These are phyloP conservation scores for Ceratocystis colombiana DNA, from an alignment of 2,329 filamentous ascomycete genomes.

Conservation along the genomic window DNA sequence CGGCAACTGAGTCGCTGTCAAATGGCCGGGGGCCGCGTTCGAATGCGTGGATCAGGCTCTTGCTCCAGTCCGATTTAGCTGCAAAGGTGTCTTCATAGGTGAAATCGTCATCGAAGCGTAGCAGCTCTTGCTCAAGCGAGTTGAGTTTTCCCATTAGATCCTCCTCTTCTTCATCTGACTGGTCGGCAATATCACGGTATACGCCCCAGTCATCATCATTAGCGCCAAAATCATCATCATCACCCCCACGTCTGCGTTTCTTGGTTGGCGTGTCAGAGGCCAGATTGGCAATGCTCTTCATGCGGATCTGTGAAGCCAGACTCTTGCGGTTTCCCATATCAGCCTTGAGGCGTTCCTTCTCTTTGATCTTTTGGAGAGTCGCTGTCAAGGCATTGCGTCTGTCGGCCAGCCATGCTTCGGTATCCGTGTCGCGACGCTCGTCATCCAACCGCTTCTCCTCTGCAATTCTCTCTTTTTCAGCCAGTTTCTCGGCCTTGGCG, in stretches of 20 bases:
- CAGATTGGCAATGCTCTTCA: constrained; percentile 95
- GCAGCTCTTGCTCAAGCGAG: constrained; percentile 69
- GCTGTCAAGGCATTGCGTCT: constrained; percentile 62
- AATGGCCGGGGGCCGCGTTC: constrained; percentile 78
- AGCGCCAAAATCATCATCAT: constrained; percentile 93
- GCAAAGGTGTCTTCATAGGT: constrained; percentile 86
- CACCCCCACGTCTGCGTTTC: constrained; percentile 74
- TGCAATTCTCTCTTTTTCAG: constrained; percentile 71
- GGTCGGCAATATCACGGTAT: constrained; percentile 83
- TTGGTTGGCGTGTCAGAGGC: constrained; percentile 79
- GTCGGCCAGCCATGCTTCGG: constrained; percentile 79
- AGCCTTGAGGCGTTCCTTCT: constrained; percentile 82
- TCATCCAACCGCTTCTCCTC: constrained; percentile 77
- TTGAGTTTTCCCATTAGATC: constrained; percentile 67
- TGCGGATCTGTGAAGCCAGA: constrained; percentile 87
- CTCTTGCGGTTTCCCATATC: constrained; percentile 96
- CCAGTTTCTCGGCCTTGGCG: constrained; percentile 93
- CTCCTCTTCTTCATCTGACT: constrained; percentile 80
- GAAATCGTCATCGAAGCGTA: constrained; percentile 78
- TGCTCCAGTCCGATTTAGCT: constrained; percentile 91
- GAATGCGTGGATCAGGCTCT: constrained; percentile 82
- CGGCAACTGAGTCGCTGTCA: constrained; percentile 63
- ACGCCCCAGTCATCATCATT: constrained; percentile 98
- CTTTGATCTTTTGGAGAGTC: constrained; percentile 75
- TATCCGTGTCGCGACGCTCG: constrained; percentile 71